Conservation (phyloP, 257 asterid species). For the Eucommia ulmoides region DNA sequence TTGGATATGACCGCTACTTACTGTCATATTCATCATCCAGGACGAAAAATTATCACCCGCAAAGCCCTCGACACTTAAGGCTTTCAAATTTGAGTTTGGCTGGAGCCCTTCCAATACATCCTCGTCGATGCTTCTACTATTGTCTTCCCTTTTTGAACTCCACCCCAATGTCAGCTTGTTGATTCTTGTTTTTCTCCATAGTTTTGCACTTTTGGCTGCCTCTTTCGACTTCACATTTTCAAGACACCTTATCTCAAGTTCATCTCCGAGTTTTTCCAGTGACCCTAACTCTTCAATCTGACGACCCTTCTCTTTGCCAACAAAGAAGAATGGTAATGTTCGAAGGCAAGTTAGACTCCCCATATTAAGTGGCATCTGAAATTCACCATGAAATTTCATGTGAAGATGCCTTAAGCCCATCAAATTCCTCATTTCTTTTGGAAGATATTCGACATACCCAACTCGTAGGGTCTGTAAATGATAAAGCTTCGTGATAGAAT, state of each 20-base stretch:
- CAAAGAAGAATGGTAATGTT: slow-evolving; percentile 5
- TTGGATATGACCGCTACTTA: neutral
- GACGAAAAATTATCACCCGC: slow-evolving; percentile 8
- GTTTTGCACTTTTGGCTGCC: slow-evolving; percentile 14
- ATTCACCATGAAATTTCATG: neutral
- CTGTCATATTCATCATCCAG: slow-evolving; percentile 16
- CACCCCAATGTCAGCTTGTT: slow-evolving; percentile 9
- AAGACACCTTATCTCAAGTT: slow-evolving; percentile 8
- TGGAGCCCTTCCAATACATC: slow-evolving; percentile 22
- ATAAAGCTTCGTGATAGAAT: neutral
- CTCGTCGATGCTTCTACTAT: slow-evolving; percentile 3
- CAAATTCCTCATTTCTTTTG: neutral
- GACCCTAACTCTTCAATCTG: slow-evolving; percentile 16
- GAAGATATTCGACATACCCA: neutral
- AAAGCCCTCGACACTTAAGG: neutral
- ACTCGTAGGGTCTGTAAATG: neutral
- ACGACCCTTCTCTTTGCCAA: slow-evolving; percentile 6
- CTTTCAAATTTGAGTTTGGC: slow-evolving; percentile 14
- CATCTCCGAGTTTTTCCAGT: slow-evolving; percentile 12
- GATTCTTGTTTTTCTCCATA: slow-evolving; percentile 8
- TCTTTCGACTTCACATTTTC: slow-evolving; percentile 10
- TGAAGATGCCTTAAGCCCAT: neutral
- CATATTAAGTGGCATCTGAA: slow-evolving; percentile 5
- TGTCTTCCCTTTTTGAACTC: neutral
- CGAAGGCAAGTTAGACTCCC: slow-evolving; percentile 15